These are phyloP conservation scores for Chlamydomonas sp. DNA, from an alignment of 139 green algal species.

Conservation along the genomic window DNA sequence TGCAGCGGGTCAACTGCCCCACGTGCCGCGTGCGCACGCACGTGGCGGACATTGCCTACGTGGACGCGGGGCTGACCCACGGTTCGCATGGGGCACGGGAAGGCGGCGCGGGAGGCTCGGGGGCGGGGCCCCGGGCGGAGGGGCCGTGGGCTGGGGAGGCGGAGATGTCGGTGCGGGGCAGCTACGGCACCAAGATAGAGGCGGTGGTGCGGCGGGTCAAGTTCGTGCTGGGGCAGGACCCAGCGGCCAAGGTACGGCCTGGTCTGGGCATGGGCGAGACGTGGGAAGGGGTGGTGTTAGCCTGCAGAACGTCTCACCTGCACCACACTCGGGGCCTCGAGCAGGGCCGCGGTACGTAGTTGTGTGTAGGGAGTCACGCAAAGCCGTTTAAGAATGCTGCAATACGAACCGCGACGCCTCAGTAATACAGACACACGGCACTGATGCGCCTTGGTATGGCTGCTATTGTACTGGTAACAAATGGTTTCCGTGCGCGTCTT, in stretches of 20 bases:
- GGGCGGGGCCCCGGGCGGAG: background rate
- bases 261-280: background rate
- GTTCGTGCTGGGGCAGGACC: constrained; percentile 51
- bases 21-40: constrained; percentile 65
- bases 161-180: constrained; percentile 61
- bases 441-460: too few species aligned
- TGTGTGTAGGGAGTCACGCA: too few species aligned
- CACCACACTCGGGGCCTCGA: too few species aligned
- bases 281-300: constrained; percentile 16
- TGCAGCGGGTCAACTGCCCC: constrained; percentile 70
- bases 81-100: background rate
- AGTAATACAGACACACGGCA: too few species aligned
- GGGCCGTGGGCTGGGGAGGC: constrained; percentile 3
- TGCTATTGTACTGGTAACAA: too few species aligned
- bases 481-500: background rate
- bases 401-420: too few species aligned
- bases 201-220: constrained; percentile 80
- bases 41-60: constrained; percentile 70
- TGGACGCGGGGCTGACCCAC: constrained; percentile 45
- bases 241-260: constrained; percentile 47
- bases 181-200: constrained; percentile 88
- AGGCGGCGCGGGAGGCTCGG: background rate
- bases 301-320: background rate
- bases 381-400: too few species aligned
- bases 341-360: too few species aligned